Evolutionary conservation across 176 grass and related monocot genomes (phyloP), one percentile per base, ranked within the genome.

Genomic region (Oryza rufipogon): DNA sequence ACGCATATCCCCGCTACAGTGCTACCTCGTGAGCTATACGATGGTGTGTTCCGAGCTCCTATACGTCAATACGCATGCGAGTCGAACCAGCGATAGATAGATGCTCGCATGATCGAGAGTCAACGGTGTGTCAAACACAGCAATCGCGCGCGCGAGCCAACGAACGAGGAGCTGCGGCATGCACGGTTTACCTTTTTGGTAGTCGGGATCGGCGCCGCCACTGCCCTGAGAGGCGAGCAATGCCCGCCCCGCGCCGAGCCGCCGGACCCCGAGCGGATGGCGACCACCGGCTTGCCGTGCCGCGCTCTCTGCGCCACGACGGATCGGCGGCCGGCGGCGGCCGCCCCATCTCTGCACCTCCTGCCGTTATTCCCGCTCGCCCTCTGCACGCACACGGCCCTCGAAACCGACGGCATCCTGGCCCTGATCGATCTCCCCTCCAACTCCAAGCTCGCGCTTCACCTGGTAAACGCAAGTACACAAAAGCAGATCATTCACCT

Each of bases 341-440:
- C 26, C 26, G 68, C 42, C 42, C 42, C 68, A 1, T 86, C 74
- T 16, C 80, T 47, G 83, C 45, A 54, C 33, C 54, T 71, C 52
- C 73, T 44, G 65, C 88, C 16, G 8, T 58, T 38, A 38, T 38
- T 82, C 14, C 46, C 58, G 74, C 38, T 19, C 15, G 80, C 48
- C 60, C 64, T 83, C 75, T 87, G 75, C 22, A 83, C 28, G 74
- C 74, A 79, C 15, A 68, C 51, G n/a, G 75, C 88, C 63, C 10
- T 74, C 30, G 84, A 68, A 19, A 87, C 80, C 4, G 84, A 58
- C 74, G 83, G 32, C 86, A 83, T 88, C 67, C 56, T 83, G 64
- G 0, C 3, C 20, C 58, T 8, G 58, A 61, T 61, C 16, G 26
- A 26, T 26, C n/a, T 0, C 1, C 38, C 38, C 36, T 10, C 64